Conservation (phyloP, 306 rosid genomes). For the Boehmeria nivea region DNA sequence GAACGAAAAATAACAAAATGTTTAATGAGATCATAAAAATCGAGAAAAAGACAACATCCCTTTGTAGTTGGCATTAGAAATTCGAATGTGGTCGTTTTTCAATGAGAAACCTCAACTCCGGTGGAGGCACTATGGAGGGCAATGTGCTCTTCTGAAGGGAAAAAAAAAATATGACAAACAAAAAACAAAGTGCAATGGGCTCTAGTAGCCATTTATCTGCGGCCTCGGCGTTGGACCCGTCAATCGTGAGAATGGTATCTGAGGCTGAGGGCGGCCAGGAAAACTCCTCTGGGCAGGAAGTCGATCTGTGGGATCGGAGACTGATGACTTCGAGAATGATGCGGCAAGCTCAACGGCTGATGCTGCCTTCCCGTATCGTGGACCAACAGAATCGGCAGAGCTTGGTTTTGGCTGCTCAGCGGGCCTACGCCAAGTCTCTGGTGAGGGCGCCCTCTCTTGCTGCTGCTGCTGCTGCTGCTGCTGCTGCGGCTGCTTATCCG, state of each 20-base stretch:
- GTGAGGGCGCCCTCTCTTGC: constrained; percentile 72
- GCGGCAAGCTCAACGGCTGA: constrained; percentile 93
- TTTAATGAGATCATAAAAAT: background rate
- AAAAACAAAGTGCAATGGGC: background rate
- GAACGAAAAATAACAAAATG: background rate
- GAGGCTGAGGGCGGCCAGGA: constrained; percentile 48
- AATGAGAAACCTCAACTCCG: constrained; percentile 1
- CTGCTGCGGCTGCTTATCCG: constrained; percentile 52
- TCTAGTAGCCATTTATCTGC: constrained; percentile 82
- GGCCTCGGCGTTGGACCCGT: constrained; percentile 77
- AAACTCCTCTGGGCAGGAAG: constrained; percentile 48
- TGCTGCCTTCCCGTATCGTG: constrained; percentile 63
- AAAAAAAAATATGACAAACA: background rate
- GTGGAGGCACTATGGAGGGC: no score
- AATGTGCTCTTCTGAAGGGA: background rate
- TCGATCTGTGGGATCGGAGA: constrained; percentile 65
- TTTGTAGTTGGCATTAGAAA: constrained; percentile 1
- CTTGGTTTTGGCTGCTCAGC: constrained; percentile 52
- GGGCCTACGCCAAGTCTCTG: constrained; percentile 95
- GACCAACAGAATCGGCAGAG: constrained; percentile 36
- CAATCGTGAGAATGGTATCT: constrained; percentile 84
- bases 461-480: constrained; percentile 22
- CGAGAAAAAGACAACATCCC: background rate
- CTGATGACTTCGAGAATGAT: constrained; percentile 87
- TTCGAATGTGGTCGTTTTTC: background rate